These are phyloP conservation scores for Tremella yokohamensis DNA, from an alignment of 768 basidiomycete species.

Conservation along the genomic window DNA sequence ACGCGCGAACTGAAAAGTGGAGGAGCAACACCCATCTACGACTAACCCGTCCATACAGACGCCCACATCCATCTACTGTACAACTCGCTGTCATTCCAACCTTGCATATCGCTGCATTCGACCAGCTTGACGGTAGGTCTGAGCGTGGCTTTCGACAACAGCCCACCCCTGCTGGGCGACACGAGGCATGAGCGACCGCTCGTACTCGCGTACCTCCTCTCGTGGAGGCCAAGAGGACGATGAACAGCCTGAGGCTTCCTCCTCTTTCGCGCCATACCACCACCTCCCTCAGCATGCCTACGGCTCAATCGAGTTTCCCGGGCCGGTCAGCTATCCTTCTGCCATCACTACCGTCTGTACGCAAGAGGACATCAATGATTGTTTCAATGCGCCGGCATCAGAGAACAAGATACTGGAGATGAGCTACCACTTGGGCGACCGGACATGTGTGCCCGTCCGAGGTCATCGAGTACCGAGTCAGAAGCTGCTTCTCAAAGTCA, in stretches of 20 bases:
- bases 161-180: too few relatives aligned
- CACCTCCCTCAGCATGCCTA: constrained; percentile 55
- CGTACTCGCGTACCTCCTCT: not conserved
- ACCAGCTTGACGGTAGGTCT: too few relatives aligned
- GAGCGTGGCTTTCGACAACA: too few relatives aligned
- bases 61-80: too few relatives aligned
- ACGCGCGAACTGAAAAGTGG: not conserved
- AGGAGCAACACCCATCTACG: too few relatives aligned
- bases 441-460: constrained; percentile 76
- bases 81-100: too few relatives aligned
- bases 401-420: constrained; percentile 62
- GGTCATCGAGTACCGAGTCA: constrained; percentile 73
- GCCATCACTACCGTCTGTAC: constrained; percentile 63
- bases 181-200: not conserved
- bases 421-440: constrained; percentile 66
- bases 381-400: constrained; percentile 59
- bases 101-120: too few relatives aligned
- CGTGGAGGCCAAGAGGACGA: not conserved
- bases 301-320: constrained; percentile 86
- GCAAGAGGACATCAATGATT: constrained; percentile 65
- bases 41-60: too few relatives aligned
- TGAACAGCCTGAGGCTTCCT: constrained; percentile 4
- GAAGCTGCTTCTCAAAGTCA: constrained; percentile 82
- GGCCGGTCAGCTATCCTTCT: constrained; percentile 67
- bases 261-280: constrained; percentile 21